Percentiles rank a stretch among this genome's conserved stretches.
These are phyloP conservation scores for Parathielavia hyrcaniae DNA, from an alignment of 495 filamentous ascomycete species.

Conservation along the genomic window DNA sequence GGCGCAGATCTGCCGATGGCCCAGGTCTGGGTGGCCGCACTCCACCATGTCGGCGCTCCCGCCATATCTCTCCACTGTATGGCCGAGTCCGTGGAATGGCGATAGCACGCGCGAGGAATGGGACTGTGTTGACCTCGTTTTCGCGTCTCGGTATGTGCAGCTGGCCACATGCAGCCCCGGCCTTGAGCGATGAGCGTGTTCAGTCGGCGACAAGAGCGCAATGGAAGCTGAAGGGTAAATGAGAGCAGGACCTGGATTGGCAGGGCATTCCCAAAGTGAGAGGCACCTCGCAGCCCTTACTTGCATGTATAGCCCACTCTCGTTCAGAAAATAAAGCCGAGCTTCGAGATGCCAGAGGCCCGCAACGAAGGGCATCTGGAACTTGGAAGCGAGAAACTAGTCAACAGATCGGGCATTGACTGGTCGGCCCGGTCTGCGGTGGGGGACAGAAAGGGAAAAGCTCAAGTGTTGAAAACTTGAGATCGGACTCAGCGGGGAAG, in stretches of 20 bases:
- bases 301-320: not conserved
- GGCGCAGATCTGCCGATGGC: conserved; percentile 21
- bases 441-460: not conserved
- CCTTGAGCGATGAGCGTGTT: too few relatives aligned
- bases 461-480: not conserved
- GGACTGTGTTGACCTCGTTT: not conserved
- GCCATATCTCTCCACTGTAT: not conserved
- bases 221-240: not conserved
- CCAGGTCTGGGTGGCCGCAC: conserved; percentile 3
- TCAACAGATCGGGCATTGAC: not conserved
- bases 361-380: not conserved
- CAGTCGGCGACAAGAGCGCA: too few relatives aligned
- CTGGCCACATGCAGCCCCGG: too few relatives aligned
- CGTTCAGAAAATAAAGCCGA: not conserved
- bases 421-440: not conserved
- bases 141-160: not conserved
- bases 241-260: not conserved
- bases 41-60: not conserved
- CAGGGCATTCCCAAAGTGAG: not conserved
- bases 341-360: not conserved
- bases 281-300: not conserved
- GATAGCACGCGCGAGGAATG: conserved; percentile 14
- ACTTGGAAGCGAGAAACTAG: not conserved
- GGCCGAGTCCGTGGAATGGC: conserved; percentile 11
- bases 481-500: not conserved